Conservation (phyloP, 345 rosid genomes). For the Xanthoceras sorbifolium region DNA sequence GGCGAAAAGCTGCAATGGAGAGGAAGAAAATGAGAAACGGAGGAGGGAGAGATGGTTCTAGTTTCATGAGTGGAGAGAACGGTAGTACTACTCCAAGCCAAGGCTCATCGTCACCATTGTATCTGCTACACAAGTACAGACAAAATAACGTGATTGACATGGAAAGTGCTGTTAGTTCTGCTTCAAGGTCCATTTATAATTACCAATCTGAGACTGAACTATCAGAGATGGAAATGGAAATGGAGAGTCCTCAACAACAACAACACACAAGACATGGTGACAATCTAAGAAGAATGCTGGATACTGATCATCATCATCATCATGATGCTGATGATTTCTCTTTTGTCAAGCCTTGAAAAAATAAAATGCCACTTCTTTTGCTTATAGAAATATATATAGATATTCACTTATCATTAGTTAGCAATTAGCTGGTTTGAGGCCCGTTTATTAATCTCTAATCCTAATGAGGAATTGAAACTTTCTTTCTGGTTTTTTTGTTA, state of each 20-base stretch:
- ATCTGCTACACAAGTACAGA: conserved; percentile 38
- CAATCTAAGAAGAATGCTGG: neutral
- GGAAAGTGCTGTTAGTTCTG: conserved; percentile 32
- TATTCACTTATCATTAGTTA: no score
- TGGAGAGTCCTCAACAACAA: neutral
- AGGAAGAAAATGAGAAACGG: conserved; percentile 34
- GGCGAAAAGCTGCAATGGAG: conserved; percentile 46
- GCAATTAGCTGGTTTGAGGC: no score
- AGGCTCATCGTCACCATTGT: conserved; percentile 35
- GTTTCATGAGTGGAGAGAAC: conserved; percentile 33
- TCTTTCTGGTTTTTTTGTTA: no score
- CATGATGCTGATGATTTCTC: conserved; percentile 21
- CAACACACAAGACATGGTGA: neutral
- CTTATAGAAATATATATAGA: no score
- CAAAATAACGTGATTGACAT: conserved; percentile 28
- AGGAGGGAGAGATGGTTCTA: neutral
- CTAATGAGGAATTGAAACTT: no score
- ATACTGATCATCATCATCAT: no score
- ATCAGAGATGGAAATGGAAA: conserved; percentile 32
- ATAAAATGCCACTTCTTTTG: no score
- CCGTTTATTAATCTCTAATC: no score
- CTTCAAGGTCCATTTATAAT: conserved; percentile 6
- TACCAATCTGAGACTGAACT: conserved; percentile 38
- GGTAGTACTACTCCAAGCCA: conserved; percentile 30
- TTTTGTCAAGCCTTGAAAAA: conserved; percentile 9